Evolutionary conservation across 768 basidiomycete species (phyloP).

Genomic region (Agaricus blazei): DNA sequence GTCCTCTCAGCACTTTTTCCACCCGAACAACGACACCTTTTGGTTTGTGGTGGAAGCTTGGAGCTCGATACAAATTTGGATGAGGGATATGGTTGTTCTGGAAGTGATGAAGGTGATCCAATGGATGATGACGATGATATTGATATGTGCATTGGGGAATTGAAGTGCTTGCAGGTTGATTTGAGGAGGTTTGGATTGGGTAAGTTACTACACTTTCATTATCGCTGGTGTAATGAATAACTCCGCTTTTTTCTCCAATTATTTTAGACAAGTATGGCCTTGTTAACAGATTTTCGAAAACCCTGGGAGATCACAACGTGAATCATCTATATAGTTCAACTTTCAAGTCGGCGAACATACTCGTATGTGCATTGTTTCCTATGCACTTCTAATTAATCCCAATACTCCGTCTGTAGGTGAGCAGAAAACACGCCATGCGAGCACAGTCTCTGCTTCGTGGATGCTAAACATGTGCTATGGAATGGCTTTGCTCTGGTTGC

Average conservation of each 20-base stretch:
- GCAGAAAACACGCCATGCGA: conserved; percentile 50
- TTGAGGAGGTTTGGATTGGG: conserved; percentile 67
- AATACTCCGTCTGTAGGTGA: conserved; percentile 32
- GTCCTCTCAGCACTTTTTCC: conserved; percentile 69
- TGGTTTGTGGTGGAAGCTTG: conserved; percentile 68
- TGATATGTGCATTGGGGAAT: conserved; percentile 29
- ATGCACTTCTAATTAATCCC: neutral
- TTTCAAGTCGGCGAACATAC: conserved; percentile 76
- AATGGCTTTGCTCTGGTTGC: too few relatives aligned
- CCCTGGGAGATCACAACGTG: conserved; percentile 67
- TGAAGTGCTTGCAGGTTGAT: conserved; percentile 75
- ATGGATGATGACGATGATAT: conserved; percentile 27
- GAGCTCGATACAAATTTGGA: conserved; percentile 44
- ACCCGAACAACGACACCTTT: conserved; percentile 64
- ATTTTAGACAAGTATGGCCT: conserved; percentile 68
- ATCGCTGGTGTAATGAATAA: neutral
- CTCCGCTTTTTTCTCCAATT: neutral
- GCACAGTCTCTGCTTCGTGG: conserved; percentile 54
- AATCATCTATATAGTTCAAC: conserved; percentile 85
- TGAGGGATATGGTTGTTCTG: conserved; percentile 21
- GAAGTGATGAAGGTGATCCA: neutral
- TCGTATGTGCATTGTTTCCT: conserved; percentile 35
- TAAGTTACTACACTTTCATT: conserved; percentile 22
- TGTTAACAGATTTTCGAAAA: conserved; percentile 69
- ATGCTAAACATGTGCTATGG: conserved; percentile 33